Conservation (phyloP, 352 stramenopile genomes). For the Phytophthora vignae region DNA sequence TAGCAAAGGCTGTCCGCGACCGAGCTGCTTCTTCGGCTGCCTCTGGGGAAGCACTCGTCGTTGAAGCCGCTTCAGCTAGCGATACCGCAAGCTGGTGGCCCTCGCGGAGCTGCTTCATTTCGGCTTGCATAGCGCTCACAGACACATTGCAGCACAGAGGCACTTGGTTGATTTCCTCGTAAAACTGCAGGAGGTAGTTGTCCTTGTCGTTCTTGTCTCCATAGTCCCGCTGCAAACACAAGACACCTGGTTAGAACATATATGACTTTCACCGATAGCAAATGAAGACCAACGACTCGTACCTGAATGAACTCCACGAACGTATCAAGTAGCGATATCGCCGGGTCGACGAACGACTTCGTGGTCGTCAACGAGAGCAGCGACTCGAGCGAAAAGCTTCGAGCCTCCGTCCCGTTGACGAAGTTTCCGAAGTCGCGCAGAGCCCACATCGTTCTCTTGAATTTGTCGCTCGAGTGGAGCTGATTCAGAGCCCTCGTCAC, state of each 20-base stretch:
- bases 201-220: slow-evolving; percentile 15
- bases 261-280: too few relatives aligned
- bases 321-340: slow-evolving; percentile 19
- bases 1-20: slow-evolving; percentile 26
- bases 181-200: slow-evolving; percentile 28
- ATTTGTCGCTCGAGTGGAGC: slow-evolving; percentile 33
- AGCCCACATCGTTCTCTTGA: slow-evolving; percentile 20
- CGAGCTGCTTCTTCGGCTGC: slow-evolving; percentile 13
- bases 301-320: slow-evolving; percentile 28
- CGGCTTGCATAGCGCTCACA: slow-evolving; percentile 16
- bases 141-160: slow-evolving; percentile 36
- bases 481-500: slow-evolving; percentile 44
- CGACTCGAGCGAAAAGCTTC: slow-evolving; percentile 37
- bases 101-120: slow-evolving; percentile 34
- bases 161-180: slow-evolving; percentile 35
- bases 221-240: slow-evolving; percentile 13
- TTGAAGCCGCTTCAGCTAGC: slow-evolving; percentile 29
- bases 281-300: not conserved
- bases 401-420: slow-evolving; percentile 20
- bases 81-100: slow-evolving; percentile 24
- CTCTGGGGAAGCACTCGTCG: slow-evolving; percentile 12
- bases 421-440: slow-evolving; percentile 42
- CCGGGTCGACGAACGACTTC: slow-evolving; percentile 33
- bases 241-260: not conserved
- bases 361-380: slow-evolving; percentile 28